Evolutionary conservation across 768 basidiomycete species (phyloP).

Genomic region (Nidularia sp.): DNA sequence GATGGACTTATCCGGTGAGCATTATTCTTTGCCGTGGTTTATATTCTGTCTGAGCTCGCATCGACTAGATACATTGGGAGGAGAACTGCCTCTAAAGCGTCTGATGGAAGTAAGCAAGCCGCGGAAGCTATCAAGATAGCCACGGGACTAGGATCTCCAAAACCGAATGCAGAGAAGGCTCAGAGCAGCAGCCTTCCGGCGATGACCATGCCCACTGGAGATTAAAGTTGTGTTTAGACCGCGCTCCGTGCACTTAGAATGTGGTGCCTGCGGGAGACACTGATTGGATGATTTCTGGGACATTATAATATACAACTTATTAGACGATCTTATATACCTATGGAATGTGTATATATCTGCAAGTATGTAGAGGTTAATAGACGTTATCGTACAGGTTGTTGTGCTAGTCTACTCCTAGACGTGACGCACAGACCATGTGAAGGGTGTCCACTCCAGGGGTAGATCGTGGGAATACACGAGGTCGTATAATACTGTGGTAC

Average conservation of each 20-base stretch:
- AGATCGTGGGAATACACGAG: constrained; percentile 36
- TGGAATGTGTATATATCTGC: no score
- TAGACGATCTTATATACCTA: no score
- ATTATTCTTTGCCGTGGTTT: neutral
- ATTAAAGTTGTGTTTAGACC: no score
- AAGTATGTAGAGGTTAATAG: no score
- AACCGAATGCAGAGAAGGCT: neutral
- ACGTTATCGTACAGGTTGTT: no score
- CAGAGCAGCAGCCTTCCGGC: neutral
- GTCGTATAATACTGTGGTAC: constrained; percentile 38
- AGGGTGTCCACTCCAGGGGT: constrained; percentile 18
- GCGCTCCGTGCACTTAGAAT: no score
- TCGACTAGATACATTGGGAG: constrained; percentile 40
- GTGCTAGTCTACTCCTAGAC: neutral
- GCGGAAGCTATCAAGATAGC: constrained; percentile 21
- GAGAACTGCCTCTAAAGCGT: constrained; percentile 30
- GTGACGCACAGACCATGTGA: constrained; percentile 38
- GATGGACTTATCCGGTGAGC: constrained; percentile 45
- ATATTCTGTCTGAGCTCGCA: constrained; percentile 1
- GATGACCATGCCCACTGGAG: no score
- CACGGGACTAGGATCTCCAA: neutral
- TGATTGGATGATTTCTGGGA: no score
- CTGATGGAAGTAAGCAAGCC: constrained; percentile 8
- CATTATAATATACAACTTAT: no score
- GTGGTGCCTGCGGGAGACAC: no score